phyloP scores from a whole-genome alignment of 305 asterid genomes.

The Fraxinus angustifolia region DNA sequence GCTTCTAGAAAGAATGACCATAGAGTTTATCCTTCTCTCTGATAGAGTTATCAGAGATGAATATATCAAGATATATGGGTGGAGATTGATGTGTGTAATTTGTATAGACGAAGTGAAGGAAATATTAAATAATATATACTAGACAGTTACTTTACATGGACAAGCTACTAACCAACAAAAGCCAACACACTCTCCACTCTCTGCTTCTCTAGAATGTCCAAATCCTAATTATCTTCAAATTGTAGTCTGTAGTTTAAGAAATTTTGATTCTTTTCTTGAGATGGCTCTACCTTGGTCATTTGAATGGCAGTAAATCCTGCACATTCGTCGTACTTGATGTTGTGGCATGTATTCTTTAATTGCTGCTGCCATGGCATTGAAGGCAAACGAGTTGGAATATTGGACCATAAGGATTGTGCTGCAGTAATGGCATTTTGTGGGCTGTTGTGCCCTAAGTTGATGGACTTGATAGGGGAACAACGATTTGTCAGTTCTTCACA shows the following conservation, averaged over 20 bases:
- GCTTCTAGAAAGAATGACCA: not conserved
- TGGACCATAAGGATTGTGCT: constrained; percentile 44
- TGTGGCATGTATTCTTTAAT: constrained; percentile 16
- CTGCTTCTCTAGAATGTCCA: constrained; percentile 24
- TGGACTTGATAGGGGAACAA: constrained; percentile 39
- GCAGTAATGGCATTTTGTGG: constrained; percentile 39
- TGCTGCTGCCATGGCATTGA: constrained; percentile 17
- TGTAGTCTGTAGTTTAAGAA: constrained; percentile 23
- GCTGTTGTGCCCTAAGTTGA: constrained; percentile 46
- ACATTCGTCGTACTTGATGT: constrained; percentile 21
- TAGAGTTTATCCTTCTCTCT: too few relatives aligned
- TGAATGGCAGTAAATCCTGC: constrained; percentile 17
- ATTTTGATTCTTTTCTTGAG: constrained; percentile 31
- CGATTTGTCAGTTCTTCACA: constrained; percentile 23
- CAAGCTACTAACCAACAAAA: constrained; percentile 17
- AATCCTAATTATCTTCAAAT: constrained; percentile 29
- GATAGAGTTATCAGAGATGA: too few relatives aligned
- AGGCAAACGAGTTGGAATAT: constrained; percentile 55
- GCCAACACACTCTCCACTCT: not conserved
- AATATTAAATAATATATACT: constrained; percentile 12
- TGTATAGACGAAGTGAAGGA: not conserved
- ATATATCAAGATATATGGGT: not conserved
- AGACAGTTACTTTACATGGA: constrained; percentile 22
- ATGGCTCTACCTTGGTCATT: constrained; percentile 35
- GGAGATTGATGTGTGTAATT: not conserved